phyloP scores from a whole-genome alignment of 148 eudicot genomes.

The Rhododendron molle region DNA sequence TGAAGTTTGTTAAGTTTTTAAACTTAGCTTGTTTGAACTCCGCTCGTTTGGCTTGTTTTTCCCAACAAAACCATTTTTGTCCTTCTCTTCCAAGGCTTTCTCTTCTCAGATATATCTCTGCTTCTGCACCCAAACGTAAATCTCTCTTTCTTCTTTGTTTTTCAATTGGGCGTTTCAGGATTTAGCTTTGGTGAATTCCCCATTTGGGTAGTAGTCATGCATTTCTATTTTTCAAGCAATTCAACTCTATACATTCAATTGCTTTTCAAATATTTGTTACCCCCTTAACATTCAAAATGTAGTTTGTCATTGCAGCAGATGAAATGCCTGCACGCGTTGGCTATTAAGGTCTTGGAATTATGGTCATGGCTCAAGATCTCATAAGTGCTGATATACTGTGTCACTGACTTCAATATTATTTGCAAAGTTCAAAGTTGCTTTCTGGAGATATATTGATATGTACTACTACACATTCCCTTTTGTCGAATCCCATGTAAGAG shows the following conservation, averaged over 20 bases:
- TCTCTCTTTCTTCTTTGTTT: not conserved
- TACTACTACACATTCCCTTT: no score
- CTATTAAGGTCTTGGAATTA: slow-evolving; percentile 88
- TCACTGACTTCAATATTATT: not conserved
- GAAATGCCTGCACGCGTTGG: slow-evolving; percentile 61
- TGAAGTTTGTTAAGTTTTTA: no score
- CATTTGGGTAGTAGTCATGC: not conserved
- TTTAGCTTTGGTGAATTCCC: not conserved
- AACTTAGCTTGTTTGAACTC: no score
- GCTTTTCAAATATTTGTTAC: not conserved
- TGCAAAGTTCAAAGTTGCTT: not conserved
- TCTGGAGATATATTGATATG: no score
- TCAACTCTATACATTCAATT: not conserved
- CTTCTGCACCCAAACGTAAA: slow-evolving; percentile 38
- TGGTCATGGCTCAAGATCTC: slow-evolving; percentile 94
- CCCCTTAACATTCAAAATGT: slow-evolving; percentile 9
- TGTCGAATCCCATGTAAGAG: not conserved
- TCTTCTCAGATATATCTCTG: slow-evolving; percentile 36
- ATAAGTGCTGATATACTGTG: slow-evolving; percentile 37
- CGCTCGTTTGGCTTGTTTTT: not conserved
- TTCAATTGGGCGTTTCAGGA: not conserved
- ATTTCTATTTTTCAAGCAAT: not conserved
- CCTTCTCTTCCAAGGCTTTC: slow-evolving; percentile 26
- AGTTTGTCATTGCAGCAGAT: slow-evolving; percentile 39
- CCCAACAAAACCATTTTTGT: slow-evolving; percentile 19